phyloP scores from a whole-genome alignment of 1,284 basidiomycete genomes.

The Singerocomus inundabilis region DNA sequence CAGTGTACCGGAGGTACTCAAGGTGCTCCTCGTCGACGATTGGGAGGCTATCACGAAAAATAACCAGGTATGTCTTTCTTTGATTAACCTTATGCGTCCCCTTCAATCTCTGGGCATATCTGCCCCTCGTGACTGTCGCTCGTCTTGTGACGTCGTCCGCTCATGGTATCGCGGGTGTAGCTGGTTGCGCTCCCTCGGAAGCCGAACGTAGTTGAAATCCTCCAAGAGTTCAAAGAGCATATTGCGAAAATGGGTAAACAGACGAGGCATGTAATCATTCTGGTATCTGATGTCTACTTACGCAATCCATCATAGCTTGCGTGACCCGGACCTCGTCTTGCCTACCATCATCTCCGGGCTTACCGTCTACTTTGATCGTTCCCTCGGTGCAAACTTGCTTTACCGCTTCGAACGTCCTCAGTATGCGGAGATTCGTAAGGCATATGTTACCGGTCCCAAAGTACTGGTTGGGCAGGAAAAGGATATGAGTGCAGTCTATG shows the following conservation, averaged over 20 bases:
- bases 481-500: constrained; percentile 90
- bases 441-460: constrained; percentile 70
- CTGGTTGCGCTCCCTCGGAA: constrained; percentile 83
- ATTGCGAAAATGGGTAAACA: constrained; percentile 51
- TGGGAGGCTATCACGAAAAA: constrained; percentile 99
- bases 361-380: constrained; percentile 92
- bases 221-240: constrained; percentile 77
- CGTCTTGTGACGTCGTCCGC: neutral
- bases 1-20: constrained; percentile 85
- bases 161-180: constrained; percentile 39
- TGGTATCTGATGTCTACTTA: neutral
- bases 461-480: constrained; percentile 71
- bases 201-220: constrained; percentile 78
- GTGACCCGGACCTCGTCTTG: constrained; percentile 59
- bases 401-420: constrained; percentile 95
- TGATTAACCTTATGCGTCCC: neutral
- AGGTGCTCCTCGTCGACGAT: constrained; percentile 91
- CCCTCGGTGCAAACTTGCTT: constrained; percentile 86
- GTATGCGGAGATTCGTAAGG: constrained; percentile 80
- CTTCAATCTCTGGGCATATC: neutral
- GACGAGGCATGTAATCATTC: constrained; percentile 41
- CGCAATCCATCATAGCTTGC: constrained; percentile 46
- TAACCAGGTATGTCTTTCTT: constrained; percentile 59
- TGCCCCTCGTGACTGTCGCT: neutral
- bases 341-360: constrained; percentile 87